These are phyloP conservation scores for Artemisia tridentata DNA, from an alignment of 129 eudicot genomes.

Conservation along the genomic window DNA sequence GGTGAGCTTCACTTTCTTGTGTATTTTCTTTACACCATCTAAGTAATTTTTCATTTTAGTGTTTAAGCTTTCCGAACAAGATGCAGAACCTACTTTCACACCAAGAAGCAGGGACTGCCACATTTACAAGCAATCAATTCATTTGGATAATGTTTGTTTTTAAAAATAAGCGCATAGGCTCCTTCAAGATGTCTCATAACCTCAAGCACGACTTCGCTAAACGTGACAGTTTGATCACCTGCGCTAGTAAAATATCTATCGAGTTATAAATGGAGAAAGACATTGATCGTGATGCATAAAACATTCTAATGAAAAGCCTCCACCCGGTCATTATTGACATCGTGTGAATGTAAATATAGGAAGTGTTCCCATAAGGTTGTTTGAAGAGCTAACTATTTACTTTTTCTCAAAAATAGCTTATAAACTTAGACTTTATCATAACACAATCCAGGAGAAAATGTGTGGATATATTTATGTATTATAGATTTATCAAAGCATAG, in stretches of 20 bases:
- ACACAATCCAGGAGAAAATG: too few species aligned
- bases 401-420: too few species aligned
- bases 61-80: background rate
- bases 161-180: conserved; percentile 95
- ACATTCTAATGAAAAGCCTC: conserved; percentile 6
- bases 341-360: background rate
- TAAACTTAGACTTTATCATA: too few species aligned
- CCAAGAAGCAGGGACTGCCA: conserved; percentile 99
- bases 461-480: too few species aligned
- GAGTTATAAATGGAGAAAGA: background rate
- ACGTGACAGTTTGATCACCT: conserved; percentile 82
- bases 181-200: conserved; percentile 99
- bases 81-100: conserved; percentile 68
- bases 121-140: conserved; percentile 97
- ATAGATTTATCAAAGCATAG: too few species aligned
- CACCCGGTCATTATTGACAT: background rate
- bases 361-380: too few species aligned
- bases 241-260: conserved; percentile 33
- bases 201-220: conserved; percentile 93
- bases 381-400: too few species aligned
- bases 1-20: too few species aligned
- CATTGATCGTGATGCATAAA: background rate
- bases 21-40: too few species aligned
- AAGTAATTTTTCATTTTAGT: too few species aligned
- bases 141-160: conserved; percentile 92